phyloP scores from a whole-genome alignment of 768 basidiomycete species.

The Inosperma sp. region DNA sequence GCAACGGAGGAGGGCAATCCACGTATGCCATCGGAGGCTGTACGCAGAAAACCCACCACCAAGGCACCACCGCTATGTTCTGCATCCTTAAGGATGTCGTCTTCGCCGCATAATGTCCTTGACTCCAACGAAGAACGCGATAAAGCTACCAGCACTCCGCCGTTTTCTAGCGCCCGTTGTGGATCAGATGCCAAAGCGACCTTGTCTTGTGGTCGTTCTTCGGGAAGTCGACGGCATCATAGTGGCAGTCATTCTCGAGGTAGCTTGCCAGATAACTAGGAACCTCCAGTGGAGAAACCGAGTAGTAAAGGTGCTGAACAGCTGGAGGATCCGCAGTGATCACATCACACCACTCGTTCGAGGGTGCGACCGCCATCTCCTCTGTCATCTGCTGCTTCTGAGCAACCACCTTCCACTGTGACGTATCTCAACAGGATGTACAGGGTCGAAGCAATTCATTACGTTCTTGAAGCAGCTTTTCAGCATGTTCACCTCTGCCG shows the following conservation, averaged over 20 bases:
- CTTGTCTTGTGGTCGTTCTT: conserved; percentile 13
- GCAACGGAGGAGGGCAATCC: too few relatives aligned
- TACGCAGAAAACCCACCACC: conserved; percentile 6
- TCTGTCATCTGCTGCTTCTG: conserved; percentile 14
- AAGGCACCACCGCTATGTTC: conserved; percentile 2
- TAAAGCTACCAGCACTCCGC: conserved; percentile 6
- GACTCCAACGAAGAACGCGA: conserved; percentile 17
- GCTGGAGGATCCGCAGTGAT: conserved; percentile 19
- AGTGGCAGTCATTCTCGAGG: conserved; percentile 12
- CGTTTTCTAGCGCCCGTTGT: conserved; percentile 17
- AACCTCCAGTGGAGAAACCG: too few relatives aligned
- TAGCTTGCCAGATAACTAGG: conserved; percentile 12
- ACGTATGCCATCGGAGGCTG: too few relatives aligned
- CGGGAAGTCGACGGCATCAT: conserved; percentile 15
- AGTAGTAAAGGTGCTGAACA: conserved; percentile 17
- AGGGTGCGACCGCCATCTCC: conserved; percentile 15
- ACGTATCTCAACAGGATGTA: too few relatives aligned
- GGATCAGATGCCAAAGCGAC: conserved; percentile 20
- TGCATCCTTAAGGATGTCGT: conserved; percentile 2
- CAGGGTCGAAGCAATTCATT: conserved; percentile 21
- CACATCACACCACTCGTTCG: conserved; percentile 16
- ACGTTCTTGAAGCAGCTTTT: conserved; percentile 33
- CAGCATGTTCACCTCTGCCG: conserved; percentile 33
- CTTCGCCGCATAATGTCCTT: conserved; percentile 9
- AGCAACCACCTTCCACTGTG: conserved; percentile 14